phyloP scores from a whole-genome alignment of 2,329 filamentous ascomycete species.

The Microdochium trichocladiopsis region DNA sequence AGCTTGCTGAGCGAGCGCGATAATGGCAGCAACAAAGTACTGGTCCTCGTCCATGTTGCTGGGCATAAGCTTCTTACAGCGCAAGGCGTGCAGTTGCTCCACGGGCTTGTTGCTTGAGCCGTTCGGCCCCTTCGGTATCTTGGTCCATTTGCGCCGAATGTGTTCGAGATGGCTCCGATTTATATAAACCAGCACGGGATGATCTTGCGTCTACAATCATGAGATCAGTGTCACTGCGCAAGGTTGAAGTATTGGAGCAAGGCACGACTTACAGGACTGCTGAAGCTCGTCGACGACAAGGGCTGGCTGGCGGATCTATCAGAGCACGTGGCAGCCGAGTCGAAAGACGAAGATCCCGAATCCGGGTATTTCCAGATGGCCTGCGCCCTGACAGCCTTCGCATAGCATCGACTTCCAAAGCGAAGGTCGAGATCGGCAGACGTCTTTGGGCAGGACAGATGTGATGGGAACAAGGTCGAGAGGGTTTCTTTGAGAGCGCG shows the following conservation, averaged over 20 bases:
- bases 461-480: conserved; percentile 31
- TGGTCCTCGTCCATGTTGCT: too few species aligned
- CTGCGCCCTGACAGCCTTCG: conserved; percentile 36
- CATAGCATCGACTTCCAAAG: conserved; percentile 38
- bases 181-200: conserved; percentile 37
- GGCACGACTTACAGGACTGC: too few species aligned
- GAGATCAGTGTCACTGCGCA: neutral
- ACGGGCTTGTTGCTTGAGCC: conserved; percentile 38
- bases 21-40: conserved; percentile 45
- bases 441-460: conserved; percentile 20
- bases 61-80: conserved; percentile 39
- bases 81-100: conserved; percentile 34
- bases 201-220: conserved; percentile 4
- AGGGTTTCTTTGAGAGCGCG: conserved; percentile 36
- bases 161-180: conserved; percentile 36
- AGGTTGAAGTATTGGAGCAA: conserved; percentile 9
- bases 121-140: conserved; percentile 31
- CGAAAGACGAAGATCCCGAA: conserved; percentile 2
- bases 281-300: too few species aligned
- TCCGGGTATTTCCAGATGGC: conserved; percentile 39
- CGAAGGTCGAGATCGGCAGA: conserved; percentile 37
- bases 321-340: too few species aligned
- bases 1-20: conserved; percentile 50
- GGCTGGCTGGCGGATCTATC: too few species aligned
- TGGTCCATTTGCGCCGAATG: conserved; percentile 38